Evolutionary conservation across 2,329 filamentous ascomycete genomes (phyloP).

Genomic region (Colletotrichum plurivorum): DNA sequence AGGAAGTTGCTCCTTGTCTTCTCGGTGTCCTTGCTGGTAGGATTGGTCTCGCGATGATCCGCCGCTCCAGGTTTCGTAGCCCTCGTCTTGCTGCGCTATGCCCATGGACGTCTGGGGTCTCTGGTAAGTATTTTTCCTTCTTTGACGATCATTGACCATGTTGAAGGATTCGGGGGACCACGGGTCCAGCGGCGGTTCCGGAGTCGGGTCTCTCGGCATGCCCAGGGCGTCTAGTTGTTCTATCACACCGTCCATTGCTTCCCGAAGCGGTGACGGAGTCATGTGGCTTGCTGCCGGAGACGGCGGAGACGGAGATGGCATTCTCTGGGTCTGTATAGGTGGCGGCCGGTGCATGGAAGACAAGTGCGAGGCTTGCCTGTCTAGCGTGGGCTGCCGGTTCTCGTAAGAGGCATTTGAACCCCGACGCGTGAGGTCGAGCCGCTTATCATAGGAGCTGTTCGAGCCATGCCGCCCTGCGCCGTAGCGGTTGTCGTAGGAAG

Average conservation of each 20-base stretch:
- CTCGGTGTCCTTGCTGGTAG: slow-evolving; percentile 55
- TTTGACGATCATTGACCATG: slow-evolving; percentile 61
- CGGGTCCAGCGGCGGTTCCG: slow-evolving; percentile 74
- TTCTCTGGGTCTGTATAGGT: slow-evolving; percentile 67
- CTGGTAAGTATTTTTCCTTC: slow-evolving; percentile 48
- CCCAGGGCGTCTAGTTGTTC: slow-evolving; percentile 92
- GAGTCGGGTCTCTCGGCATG: slow-evolving; percentile 68
- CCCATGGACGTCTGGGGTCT: slow-evolving; percentile 84
- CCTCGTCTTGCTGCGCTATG: slow-evolving; percentile 72
- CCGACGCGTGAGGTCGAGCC: slow-evolving; percentile 45
- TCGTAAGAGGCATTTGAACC: slow-evolving; percentile 51
- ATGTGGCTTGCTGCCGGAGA: slow-evolving; percentile 77
- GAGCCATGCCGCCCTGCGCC: slow-evolving; percentile 55
- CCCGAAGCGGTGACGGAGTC: slow-evolving; percentile 91
- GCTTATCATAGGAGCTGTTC: slow-evolving; percentile 57
- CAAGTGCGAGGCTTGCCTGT: slow-evolving; percentile 55
- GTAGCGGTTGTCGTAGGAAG: slow-evolving; percentile 54
- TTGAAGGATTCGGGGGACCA: slow-evolving; percentile 95
- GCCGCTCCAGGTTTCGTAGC: slow-evolving; percentile 72
- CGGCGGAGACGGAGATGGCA: slow-evolving; percentile 74
- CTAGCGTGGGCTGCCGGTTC: slow-evolving; percentile 43
- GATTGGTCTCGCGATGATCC: slow-evolving; percentile 66
- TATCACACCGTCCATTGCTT: slow-evolving; percentile 99
- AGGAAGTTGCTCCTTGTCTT: slow-evolving; percentile 71
- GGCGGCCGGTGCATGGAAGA: slow-evolving; percentile 55